Evolutionary conservation across 306 rosid species (phyloP).

Genomic region (Glycine soja): DNA sequence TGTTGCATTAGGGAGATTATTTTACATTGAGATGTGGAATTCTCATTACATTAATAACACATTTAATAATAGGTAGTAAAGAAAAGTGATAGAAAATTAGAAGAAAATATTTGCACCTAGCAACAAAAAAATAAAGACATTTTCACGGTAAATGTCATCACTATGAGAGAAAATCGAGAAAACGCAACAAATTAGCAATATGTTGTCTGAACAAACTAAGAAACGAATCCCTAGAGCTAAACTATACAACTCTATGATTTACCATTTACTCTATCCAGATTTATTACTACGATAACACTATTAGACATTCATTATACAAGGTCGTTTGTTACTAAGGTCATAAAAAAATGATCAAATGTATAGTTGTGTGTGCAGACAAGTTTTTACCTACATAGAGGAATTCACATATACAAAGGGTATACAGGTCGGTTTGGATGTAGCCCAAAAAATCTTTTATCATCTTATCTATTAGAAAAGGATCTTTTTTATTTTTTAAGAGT

Average conservation of each 20-base stretch:
- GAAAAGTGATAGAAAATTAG: neutral
- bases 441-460: no score
- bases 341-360: constrained; percentile 6
- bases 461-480: no score
- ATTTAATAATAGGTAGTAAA: no score
- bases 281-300: neutral
- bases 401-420: constrained; percentile 28
- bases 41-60: no score
- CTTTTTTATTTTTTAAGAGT: no score
- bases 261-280: neutral
- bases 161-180: no score
- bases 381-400: constrained; percentile 17
- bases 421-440: no score
- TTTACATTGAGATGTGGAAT: no score
- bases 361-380: neutral
- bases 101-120: neutral
- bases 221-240: constrained; percentile 13
- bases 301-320: constrained; percentile 14
- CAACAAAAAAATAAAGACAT: neutral
- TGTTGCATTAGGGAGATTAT: no score
- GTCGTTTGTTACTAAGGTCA: constrained; percentile 13
- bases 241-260: no score
- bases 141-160: neutral
- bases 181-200: neutral
- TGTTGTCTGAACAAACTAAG: no score